Percentiles rank a stretch among this genome's conserved stretches.
Evolutionary conservation across 2,329 filamentous ascomycete species (phyloP).

Genomic region (Capronia americana): DNA sequence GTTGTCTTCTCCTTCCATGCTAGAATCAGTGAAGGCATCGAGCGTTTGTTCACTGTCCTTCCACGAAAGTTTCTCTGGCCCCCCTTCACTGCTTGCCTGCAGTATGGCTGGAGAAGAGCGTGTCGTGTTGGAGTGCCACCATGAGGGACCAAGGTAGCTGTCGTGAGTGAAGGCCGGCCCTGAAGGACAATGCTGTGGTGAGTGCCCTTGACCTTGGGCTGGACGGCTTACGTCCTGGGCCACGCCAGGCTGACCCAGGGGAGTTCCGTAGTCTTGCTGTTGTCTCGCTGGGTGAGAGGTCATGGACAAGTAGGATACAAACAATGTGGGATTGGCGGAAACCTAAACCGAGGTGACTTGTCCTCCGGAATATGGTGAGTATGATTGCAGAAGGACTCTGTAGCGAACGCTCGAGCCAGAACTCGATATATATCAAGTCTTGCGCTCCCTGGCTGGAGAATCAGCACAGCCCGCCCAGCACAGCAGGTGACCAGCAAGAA

Average conservation of each 20-base stretch:
- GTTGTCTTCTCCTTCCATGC: conserved; percentile 7
- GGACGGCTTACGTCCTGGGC: conserved; percentile 33
- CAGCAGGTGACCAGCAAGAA: conserved; percentile 17
- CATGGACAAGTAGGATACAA: conserved; percentile 25
- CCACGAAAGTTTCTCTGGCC: conserved; percentile 22
- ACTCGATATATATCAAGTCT: neutral
- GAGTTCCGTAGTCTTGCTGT: conserved; percentile 31
- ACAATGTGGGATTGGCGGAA: neutral
- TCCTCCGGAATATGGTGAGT: neutral
- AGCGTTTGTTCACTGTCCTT: conserved; percentile 28
- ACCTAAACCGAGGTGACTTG: neutral
- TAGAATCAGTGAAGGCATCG: neutral
- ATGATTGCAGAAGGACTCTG: neutral
- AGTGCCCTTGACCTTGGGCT: neutral
- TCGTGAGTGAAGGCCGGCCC: neutral
- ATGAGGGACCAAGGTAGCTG: neutral
- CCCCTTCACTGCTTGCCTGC: neutral
- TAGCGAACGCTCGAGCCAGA: neutral
- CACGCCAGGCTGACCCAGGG: conserved; percentile 19
- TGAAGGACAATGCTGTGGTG: neutral
- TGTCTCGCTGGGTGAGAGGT: conserved; percentile 24
- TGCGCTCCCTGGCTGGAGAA: neutral
- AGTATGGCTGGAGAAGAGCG: conserved; percentile 1
- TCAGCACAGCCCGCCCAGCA: neutral
- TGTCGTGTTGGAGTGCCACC: neutral